Percentiles rank a stretch among this genome's conserved stretches.
Conservation (phyloP, 495 filamentous ascomycete genomes). For the Alectoria sarmentosa region DNA sequence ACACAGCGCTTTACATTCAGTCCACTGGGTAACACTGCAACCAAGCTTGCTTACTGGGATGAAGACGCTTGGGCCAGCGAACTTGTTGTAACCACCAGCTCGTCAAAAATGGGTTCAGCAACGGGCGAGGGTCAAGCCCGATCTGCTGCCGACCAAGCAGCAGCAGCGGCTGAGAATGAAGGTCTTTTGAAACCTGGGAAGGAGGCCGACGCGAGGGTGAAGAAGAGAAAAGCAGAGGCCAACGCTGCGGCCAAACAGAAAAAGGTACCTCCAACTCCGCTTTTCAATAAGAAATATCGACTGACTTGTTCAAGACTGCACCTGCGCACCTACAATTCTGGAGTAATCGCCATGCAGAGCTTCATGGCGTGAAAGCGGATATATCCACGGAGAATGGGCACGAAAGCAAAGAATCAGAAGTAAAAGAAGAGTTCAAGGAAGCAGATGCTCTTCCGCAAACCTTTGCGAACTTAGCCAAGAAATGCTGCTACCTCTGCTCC, state of each 20-base stretch:
- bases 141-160: constrained; percentile 23
- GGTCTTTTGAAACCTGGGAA: constrained; percentile 35
- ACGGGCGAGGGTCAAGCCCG: constrained; percentile 28
- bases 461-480: constrained; percentile 62
- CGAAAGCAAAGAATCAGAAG: constrained; percentile 31
- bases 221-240: constrained; percentile 62
- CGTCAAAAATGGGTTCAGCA: constrained; percentile 29
- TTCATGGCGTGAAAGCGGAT: constrained; percentile 52
- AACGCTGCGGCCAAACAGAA: constrained; percentile 46
- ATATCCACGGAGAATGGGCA: constrained; percentile 28
- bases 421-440: constrained; percentile 26
- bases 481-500: constrained; percentile 72
- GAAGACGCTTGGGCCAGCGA: constrained; percentile 68
- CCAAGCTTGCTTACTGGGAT: constrained; percentile 80
- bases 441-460: constrained; percentile 40
- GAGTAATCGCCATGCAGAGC: constrained; percentile 77
- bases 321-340: constrained; percentile 77
- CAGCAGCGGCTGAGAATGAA: constrained; percentile 36
- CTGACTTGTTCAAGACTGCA: constrained; percentile 31
- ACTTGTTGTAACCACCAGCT: constrained; percentile 50
- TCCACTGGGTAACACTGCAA: constrained; percentile 59
- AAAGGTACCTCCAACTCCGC: constrained; percentile 26
- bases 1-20: constrained; percentile 62
- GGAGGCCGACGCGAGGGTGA: constrained; percentile 51
- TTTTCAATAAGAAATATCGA: neutral